Evolutionary conservation across 805 yeast species (phyloP).

Genomic region (Ogataea populi-albae): DNA sequence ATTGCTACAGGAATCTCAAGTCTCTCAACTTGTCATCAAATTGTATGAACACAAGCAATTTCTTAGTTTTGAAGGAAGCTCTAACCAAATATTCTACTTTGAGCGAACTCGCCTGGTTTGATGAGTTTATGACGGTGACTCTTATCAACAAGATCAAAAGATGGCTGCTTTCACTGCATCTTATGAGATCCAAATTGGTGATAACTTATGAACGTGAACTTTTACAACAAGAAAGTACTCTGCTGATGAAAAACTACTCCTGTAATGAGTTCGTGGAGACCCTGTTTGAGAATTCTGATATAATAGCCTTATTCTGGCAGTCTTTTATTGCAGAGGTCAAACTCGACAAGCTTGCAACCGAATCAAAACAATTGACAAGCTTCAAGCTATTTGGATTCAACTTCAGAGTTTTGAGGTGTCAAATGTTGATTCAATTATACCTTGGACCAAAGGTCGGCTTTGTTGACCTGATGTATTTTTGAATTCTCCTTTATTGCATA

Average conservation of each 20-base stretch:
- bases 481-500: no score
- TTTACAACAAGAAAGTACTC: slow-evolving; percentile 17
- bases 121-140: slow-evolving; percentile 21
- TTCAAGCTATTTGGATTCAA: slow-evolving; percentile 28
- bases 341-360: slow-evolving; percentile 10
- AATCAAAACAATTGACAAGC: slow-evolving; percentile 1
- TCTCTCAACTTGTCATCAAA: slow-evolving; percentile 20
- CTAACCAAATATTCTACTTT: slow-evolving; percentile 22
- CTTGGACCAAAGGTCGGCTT: slow-evolving; percentile 20
- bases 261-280: slow-evolving; percentile 20
- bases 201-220: slow-evolving; percentile 21
- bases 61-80: slow-evolving; percentile 8
- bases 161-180: slow-evolving; percentile 25
- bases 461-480: slow-evolving; percentile 22
- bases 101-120: slow-evolving; percentile 20
- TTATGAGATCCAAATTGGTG: slow-evolving; percentile 17
- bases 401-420: slow-evolving; percentile 17
- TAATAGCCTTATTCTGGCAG: slow-evolving; percentile 27
- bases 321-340: slow-evolving; percentile 16
- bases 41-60: slow-evolving; percentile 15
- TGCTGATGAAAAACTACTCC: slow-evolving; percentile 17
- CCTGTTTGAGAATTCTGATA: slow-evolving; percentile 13
- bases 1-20: slow-evolving; percentile 5
- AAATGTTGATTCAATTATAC: slow-evolving; percentile 22
- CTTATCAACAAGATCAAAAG: slow-evolving; percentile 21